Base-by-base conservation (phyloP, 140 eudicot genomes). In the Cichorium intybus region DNA sequence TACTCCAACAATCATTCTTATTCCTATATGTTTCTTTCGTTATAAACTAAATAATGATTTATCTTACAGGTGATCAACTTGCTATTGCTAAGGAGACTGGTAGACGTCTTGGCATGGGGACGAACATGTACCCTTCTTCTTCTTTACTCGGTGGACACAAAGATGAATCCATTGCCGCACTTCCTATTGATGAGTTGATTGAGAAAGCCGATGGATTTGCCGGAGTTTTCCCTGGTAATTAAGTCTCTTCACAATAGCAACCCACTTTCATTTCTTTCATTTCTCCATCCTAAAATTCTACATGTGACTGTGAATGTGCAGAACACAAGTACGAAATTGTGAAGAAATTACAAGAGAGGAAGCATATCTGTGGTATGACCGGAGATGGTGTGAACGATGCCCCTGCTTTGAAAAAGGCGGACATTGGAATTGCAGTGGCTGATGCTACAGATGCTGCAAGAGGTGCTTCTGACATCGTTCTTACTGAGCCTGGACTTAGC, bases 181-280 rank as follows among this genome's bases (percentile, higher is more conserved):
- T 90, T 56, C 97, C 97, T 6, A 66, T 90, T 22, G 97, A 90
- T n/a, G 97, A 90, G 71, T 73, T 90, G 66, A 90, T 90, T 28
- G 97, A 90, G 87, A 90, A 87, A 75, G 97, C 97, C 9, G 97
- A 90, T 71, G 97, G 97, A 43, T 90, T 90, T 77, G 97, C 97
- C 12, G 97, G 97, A 66, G 97, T 90, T 23, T 90, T 90, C 68
- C 97, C 97, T 29, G 97, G 97, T n/a, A n/a, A n/a, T n/a, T 84
- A 6, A 22, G 79, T 64, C 14, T 39, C 21, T 34, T 9, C 59
- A 12, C 12, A 21, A n/a, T 59, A 15, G 24, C 34, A 5, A n/a
- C 8, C 1, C 7, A 1, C 0, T 5, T 31, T 45, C 20, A n/a
- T n/a, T n/a, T n/a, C n/a, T n/a, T n/a, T n/a, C n/a, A n/a, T n/a